These are phyloP conservation scores for Arabidopsis lyrata DNA, from an alignment of 441 rosid species.

Conservation along the genomic window DNA sequence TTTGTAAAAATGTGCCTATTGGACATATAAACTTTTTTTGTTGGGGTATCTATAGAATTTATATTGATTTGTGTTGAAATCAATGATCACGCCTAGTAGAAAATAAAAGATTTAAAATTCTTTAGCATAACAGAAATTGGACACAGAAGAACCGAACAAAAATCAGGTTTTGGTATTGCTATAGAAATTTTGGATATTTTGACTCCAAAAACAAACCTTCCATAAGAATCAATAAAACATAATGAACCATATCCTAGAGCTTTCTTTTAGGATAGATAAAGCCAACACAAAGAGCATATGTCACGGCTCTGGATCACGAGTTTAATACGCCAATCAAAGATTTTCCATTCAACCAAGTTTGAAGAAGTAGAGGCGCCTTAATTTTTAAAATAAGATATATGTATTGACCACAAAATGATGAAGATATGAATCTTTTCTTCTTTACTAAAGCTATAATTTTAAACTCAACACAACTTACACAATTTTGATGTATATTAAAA, in stretches of 20 bases:
- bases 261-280: background rate
- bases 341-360: slow-evolving; percentile 3
- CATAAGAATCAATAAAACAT: background rate
- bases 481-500: background rate
- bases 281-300: background rate
- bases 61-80: background rate
- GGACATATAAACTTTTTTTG: background rate
- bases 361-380: background rate
- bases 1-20: background rate
- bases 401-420: background rate
- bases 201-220: too few relatives aligned
- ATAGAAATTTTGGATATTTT: too few relatives aligned
- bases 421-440: background rate
- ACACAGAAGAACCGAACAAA: too few relatives aligned
- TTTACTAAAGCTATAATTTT: background rate
- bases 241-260: background rate
- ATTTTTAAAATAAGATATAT: background rate
- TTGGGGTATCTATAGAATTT: background rate
- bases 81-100: background rate
- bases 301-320: background rate
- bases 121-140: too few relatives aligned
- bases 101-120: background rate
- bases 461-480: background rate
- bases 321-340: slow-evolving; percentile 5
- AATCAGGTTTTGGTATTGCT: too few relatives aligned